Evolutionary conservation across 139 green algal species (phyloP).

Genomic region (Deuterostichococcus epilithicus): DNA sequence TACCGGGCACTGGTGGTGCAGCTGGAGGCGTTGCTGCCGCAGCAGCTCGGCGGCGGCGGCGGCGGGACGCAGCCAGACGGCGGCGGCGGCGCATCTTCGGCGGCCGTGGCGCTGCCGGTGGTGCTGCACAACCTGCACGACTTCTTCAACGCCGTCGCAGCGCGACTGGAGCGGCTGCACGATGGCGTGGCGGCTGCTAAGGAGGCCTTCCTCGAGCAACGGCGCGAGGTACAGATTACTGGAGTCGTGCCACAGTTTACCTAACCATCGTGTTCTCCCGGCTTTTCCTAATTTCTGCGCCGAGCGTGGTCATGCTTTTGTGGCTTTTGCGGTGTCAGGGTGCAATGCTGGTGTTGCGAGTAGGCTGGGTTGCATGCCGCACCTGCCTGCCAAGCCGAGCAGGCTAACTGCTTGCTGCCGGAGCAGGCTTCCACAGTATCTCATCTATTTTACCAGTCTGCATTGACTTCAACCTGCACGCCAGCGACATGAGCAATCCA

Average conservation of each 20-base stretch:
- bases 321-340: no score
- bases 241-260: neutral
- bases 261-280: no score
- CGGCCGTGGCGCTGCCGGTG: conserved; percentile 20
- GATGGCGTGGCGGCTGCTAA: conserved; percentile 22
- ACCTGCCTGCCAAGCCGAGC: no score
- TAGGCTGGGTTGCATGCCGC: no score
- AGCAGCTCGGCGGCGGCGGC: neutral
- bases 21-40: conserved; percentile 30
- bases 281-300: no score
- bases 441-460: no score
- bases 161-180: conserved; percentile 29
- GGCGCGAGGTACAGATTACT: neutral
- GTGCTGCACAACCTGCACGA: conserved; percentile 41
- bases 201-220: conserved; percentile 14
- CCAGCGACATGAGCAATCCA: no score
- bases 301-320: no score
- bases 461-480: no score
- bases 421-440: no score
- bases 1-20: conserved; percentile 18
- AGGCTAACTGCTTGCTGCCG: no score
- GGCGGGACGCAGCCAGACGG: neutral
- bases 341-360: no score
- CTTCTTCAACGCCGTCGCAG: conserved; percentile 30
- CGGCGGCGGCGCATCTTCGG: neutral